A percentile compares a stretch with the other conserved stretches of the same genome.
phyloP scores from a whole-genome alignment of 345 rosid genomes.

The Eucalyptus camaldulensis region DNA sequence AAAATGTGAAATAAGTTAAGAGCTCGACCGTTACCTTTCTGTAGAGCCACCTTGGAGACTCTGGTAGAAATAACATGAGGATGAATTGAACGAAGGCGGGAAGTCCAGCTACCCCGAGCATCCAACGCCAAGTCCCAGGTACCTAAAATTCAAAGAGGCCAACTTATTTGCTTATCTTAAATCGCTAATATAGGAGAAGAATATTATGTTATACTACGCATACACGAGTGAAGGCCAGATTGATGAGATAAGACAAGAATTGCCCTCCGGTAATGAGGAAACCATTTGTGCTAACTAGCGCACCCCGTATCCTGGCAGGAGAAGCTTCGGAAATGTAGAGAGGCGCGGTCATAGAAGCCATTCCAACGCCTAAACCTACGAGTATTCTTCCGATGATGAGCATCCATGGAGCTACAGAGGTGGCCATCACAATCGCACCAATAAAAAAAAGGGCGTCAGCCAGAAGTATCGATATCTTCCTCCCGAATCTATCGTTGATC shows the following conservation, averaged over 20 bases:
- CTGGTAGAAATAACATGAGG: constrained; percentile 64
- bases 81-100: constrained; percentile 60
- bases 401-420: constrained; percentile 63
- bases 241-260: constrained; percentile 70
- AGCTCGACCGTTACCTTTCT: constrained; percentile 12
- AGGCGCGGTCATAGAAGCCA: constrained; percentile 95
- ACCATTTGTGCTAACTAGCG: constrained; percentile 80
- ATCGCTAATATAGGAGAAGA: not conserved
- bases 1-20: not conserved
- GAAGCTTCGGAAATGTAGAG: constrained; percentile 91
- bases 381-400: constrained; percentile 62
- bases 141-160: constrained; percentile 11
- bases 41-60: constrained; percentile 89
- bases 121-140: constrained; percentile 90
- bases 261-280: constrained; percentile 82
- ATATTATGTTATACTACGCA: not conserved
- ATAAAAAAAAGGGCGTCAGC: constrained; percentile 57
- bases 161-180: not conserved
- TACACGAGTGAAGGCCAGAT: constrained; percentile 70
- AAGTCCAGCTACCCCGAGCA: constrained; percentile 72
- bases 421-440: constrained; percentile 66
- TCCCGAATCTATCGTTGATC: constrained; percentile 60
- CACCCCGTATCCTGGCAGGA: constrained; percentile 84
- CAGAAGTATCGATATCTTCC: constrained; percentile 43
- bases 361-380: constrained; percentile 88